Conservation (phyloP, 768 basidiomycete genomes). For the Mycena latifolia region DNA sequence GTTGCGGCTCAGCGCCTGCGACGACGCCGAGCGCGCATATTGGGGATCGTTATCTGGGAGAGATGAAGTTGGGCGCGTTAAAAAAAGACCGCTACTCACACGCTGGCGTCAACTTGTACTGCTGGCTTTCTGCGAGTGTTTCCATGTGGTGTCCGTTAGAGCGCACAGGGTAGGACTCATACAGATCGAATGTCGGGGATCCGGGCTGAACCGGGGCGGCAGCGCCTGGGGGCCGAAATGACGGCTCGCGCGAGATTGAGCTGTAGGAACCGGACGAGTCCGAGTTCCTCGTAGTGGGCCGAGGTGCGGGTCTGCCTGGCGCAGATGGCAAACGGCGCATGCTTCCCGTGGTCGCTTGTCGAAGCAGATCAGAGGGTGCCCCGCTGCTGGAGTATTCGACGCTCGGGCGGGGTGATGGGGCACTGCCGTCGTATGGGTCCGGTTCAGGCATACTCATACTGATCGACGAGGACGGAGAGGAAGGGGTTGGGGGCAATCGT, state of each 20-base stretch:
- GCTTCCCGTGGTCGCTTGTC: constrained; percentile 31
- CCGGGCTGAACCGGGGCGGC: constrained; percentile 27
- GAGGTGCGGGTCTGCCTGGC: constrained; percentile 21
- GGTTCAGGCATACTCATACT: constrained; percentile 34
- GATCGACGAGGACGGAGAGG: constrained; percentile 28
- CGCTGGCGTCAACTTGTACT: constrained; percentile 27
- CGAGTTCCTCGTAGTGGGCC: constrained; percentile 6
- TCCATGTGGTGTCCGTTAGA: constrained; percentile 20
- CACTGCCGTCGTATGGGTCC: constrained; percentile 28
- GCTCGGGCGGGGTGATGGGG: constrained; percentile 33
- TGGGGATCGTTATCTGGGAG: constrained; percentile 27
- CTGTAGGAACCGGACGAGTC: constrained; percentile 26
- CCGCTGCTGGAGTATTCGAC: constrained; percentile 25
- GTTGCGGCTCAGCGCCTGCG: constrained; percentile 35
- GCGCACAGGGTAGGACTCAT: constrained; percentile 21
- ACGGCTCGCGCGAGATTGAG: constrained; percentile 22
- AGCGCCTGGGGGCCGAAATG: constrained; percentile 30
- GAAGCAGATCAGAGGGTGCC: constrained; percentile 28
- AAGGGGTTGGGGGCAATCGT: constrained; percentile 33
- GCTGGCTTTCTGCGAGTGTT: constrained; percentile 35
- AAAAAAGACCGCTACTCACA: constrained; percentile 21
- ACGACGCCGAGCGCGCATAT: constrained; percentile 29
- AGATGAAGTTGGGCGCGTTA: background rate
- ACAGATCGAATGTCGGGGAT: constrained; percentile 28
- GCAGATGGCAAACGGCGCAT: constrained; percentile 37